Percentiles rank a stretch among this genome's conserved stretches.
phyloP scores from a whole-genome alignment of 164 flowering plant genomes.

The Macadamia integrifolia region DNA sequence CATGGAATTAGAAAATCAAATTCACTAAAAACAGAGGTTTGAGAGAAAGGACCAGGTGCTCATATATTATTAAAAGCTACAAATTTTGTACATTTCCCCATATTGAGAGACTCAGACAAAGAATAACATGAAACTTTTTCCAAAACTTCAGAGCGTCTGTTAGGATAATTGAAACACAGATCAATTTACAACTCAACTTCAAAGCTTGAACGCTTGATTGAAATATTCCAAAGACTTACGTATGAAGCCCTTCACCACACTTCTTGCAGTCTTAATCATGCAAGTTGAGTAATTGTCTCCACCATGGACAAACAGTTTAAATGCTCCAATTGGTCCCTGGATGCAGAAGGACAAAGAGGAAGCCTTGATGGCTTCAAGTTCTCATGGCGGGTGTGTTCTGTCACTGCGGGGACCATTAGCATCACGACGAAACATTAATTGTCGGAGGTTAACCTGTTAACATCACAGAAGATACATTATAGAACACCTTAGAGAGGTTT shows the following conservation, averaged over 20 bases:
- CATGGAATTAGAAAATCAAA: not conserved
- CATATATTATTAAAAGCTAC: not conserved
- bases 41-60: not conserved
- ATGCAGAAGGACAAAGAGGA: not conserved
- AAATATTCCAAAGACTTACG: not conserved
- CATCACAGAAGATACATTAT: conserved; percentile 1
- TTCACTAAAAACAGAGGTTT: not conserved
- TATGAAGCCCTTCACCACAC: not conserved
- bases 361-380: not conserved
- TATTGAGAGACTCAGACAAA: not conserved
- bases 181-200: conserved; percentile 4
- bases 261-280: not conserved
- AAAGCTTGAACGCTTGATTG: not conserved
- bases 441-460: conserved; percentile 18
- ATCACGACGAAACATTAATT: conserved; percentile 2
- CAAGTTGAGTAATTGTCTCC: not conserved
- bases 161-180: not conserved
- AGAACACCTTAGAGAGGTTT: conserved; percentile 1
- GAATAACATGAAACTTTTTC: not conserved
- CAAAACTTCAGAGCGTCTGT: not conserved
- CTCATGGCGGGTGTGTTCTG: not conserved
- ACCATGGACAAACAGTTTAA: not conserved
- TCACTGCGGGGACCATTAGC: conserved; percentile 8
- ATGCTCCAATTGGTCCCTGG: not conserved
- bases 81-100: conserved; percentile 10